Percentiles rank a stretch among this genome's conserved stretches.
These are phyloP conservation scores for Suillus clintonianus DNA, from an alignment of 768 basidiomycete genomes.

Conservation along the genomic window DNA sequence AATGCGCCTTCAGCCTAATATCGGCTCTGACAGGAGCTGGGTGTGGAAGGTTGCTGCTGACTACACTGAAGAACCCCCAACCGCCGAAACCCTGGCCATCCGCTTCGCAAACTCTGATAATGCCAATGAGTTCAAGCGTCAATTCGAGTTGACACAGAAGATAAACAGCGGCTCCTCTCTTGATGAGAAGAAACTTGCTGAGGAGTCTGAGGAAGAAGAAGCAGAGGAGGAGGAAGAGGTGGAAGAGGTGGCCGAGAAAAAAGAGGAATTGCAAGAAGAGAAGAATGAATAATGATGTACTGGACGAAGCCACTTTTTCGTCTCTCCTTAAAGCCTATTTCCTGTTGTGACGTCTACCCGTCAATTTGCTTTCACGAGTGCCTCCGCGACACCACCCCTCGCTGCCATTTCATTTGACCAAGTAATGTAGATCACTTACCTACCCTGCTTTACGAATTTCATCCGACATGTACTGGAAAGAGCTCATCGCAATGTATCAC, in stretches of 20 bases:
- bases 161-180: constrained; percentile 46
- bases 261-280: constrained; percentile 35
- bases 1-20: constrained; percentile 95
- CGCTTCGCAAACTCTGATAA: constrained; percentile 97
- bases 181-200: constrained; percentile 19
- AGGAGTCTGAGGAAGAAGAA: constrained; percentile 22
- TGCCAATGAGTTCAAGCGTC: constrained; percentile 85
- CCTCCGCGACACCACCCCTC: constrained; percentile 9
- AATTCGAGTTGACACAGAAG: constrained; percentile 84
- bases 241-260: constrained; percentile 22
- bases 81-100: constrained; percentile 95
- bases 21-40: constrained; percentile 99
- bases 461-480: constrained; percentile 2
- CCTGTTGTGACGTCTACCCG: constrained; percentile 6
- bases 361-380: background rate
- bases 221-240: constrained; percentile 34
- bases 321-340: constrained; percentile 10
- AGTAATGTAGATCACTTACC: constrained; percentile 36
- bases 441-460: constrained; percentile 29
- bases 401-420: constrained; percentile 12
- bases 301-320: background rate
- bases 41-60: constrained; percentile 98
- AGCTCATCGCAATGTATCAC: background rate
- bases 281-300: constrained; percentile 27
- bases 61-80: constrained; percentile 87